Evolutionary conservation across 768 basidiomycete genomes (phyloP), one percentile per base, ranked within the genome.

Genomic region (Boletus subcaerulescens): DNA sequence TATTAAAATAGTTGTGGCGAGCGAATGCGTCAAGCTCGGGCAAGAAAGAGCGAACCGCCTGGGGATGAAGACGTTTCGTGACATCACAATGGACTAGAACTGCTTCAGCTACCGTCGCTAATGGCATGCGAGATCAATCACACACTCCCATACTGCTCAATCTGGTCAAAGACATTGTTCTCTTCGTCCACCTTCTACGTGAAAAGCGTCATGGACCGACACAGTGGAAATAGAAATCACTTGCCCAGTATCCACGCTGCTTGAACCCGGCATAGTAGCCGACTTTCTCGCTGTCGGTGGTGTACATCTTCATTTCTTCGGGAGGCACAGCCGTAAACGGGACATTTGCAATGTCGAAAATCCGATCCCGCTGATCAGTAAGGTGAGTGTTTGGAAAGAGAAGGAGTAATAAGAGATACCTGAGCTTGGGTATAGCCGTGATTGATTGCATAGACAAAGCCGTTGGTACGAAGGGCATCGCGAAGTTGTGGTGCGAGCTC

Each of bases 61-160:
- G 65, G 0, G 84, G 84, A 57, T 85, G 83, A 39, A 67, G 60
- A 6, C 73, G 74, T 50, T 73, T 75, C 3, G 60, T 69, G 17
- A 80, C 67, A 39, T 79, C 69, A 31, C 77, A 72, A 56, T 83
- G 76, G 41, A 82, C 83, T 84, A 32, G 18, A 44, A 14, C 4
- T 5, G 13, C 45, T 7, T 55, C 10, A 52, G 32, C 32, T 12
- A 18, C 20, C 12, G 8, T 12, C 1, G 14, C 12, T 8, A 20
- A 20, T 1, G 26, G 18, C 17, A 20, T 29, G 26, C 26, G 9
- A 38, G 48, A 29, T 24, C 10, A 29, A 26, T 9, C 2, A 65
- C 79, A 31, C 53, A 85, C 84, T 70, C 59, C 77, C 80, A 60
- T 86, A 86, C 35, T 81, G 75, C 57, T 86, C 84, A n/a, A 86